A percentile compares a stretch with the other conserved stretches of the same genome.
phyloP scores from a whole-genome alignment of 2,329 filamentous ascomycete genomes.

The Plectosphaerella cucumerina region DNA sequence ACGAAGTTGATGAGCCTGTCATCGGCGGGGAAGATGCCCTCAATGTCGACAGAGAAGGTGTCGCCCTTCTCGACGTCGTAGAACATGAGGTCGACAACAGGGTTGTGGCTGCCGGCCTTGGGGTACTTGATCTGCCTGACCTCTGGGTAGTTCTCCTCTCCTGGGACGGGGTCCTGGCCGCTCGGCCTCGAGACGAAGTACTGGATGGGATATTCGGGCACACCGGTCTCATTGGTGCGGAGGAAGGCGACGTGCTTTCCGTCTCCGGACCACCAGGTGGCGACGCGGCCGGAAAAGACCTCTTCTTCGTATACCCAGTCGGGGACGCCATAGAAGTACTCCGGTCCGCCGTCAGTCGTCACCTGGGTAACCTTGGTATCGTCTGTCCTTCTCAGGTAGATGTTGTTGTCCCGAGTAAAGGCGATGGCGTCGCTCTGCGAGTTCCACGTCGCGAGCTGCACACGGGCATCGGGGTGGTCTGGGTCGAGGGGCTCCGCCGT shows the following conservation, averaged over 20 bases:
- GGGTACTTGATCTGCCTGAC: conserved; percentile 93
- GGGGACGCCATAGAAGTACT: conserved; percentile 92
- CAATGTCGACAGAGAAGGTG: conserved; percentile 73
- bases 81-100: conserved; percentile 81
- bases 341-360: conserved; percentile 78
- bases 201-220: conserved; percentile 88
- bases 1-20: conserved; percentile 91
- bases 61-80: conserved; percentile 78
- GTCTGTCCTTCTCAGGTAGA: conserved; percentile 67
- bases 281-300: conserved; percentile 69
- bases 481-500: conserved; percentile 73
- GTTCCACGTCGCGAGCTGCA: conserved; percentile 88
- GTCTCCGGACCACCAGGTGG: conserved; percentile 83
- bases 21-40: conserved; percentile 72
- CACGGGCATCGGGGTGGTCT: conserved; percentile 53
- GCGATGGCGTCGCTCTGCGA: conserved; percentile 80
- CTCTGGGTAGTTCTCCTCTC: conserved; percentile 87
- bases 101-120: conserved; percentile 91
- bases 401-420: conserved; percentile 88
- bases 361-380: conserved; percentile 61
- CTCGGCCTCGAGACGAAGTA: conserved; percentile 89
- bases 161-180: conserved; percentile 60
- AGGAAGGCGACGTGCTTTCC: conserved; percentile 79
- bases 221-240: conserved; percentile 81
- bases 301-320: conserved; percentile 93